A percentile compares a stretch with the other conserved stretches of the same genome.
phyloP scores from a whole-genome alignment of 352 stramenopile genomes.

The Pythium insidiosum region DNA sequence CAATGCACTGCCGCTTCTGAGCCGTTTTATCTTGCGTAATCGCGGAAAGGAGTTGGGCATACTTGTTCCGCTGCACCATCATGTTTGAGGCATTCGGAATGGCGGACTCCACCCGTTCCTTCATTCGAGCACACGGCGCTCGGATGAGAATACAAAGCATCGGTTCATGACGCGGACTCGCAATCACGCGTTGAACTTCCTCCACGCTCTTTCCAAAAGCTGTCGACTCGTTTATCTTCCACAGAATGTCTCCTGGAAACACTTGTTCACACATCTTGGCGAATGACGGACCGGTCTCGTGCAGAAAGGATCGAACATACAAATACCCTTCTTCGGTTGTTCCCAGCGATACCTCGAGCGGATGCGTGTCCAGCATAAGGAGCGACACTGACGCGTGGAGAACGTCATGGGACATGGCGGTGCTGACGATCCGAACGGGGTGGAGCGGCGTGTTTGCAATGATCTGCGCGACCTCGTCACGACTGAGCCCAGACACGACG shows the following conservation, averaged over 20 bases:
- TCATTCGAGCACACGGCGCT: constrained; percentile 6
- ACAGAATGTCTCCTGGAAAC: constrained; percentile 56
- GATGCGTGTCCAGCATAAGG: constrained; percentile 26
- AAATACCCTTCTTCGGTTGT: constrained; percentile 4
- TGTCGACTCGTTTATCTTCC: constrained; percentile 33
- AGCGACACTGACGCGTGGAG: constrained; percentile 59
- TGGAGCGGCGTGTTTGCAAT: constrained; percentile 7
- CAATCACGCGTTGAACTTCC: constrained; percentile 29
- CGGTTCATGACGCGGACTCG: not conserved
- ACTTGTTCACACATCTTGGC: constrained; percentile 51
- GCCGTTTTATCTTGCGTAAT: constrained; percentile 4
- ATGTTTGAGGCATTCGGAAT: too few relatives aligned
- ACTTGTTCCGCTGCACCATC: too few relatives aligned
- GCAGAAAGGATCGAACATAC: constrained; percentile 7
- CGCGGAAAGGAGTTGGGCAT: constrained; percentile 4
- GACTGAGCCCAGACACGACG: constrained; percentile 6
- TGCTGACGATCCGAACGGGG: constrained; percentile 27
- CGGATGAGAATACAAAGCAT: constrained; percentile 11
- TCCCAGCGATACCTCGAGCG: constrained; percentile 30
- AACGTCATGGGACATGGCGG: constrained; percentile 35
- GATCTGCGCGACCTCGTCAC: constrained; percentile 7
- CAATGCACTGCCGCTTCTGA: constrained; percentile 13
- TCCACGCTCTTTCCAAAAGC: constrained; percentile 20
- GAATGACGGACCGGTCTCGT: constrained; percentile 36
- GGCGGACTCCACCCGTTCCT: too few relatives aligned